phyloP scores from a whole-genome alignment of 148 eudicot genomes.

The Silene latifolia region DNA sequence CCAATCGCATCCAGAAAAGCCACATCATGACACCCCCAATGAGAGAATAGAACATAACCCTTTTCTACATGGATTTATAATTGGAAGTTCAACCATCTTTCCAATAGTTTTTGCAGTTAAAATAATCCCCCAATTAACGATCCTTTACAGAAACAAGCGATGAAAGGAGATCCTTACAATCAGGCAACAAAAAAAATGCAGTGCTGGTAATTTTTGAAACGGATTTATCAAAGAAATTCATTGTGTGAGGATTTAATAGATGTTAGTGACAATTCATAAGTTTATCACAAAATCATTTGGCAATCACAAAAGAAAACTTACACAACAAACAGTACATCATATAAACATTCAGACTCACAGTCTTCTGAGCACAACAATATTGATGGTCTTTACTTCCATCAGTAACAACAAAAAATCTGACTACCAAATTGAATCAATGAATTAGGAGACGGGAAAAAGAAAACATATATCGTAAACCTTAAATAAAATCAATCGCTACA shows the following conservation, averaged over 20 bases:
- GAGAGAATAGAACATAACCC: constrained; percentile 38
- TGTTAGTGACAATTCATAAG: background rate
- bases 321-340: background rate
- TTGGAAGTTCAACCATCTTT: constrained; percentile 12
- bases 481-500: background rate
- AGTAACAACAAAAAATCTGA: background rate
- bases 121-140: background rate
- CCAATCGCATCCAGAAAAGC: constrained; percentile 18
- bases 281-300: too few relatives aligned
- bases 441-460: background rate
- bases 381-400: background rate
- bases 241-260: too few relatives aligned
- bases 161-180: background rate
- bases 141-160: constrained; percentile 12
- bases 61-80: constrained; percentile 19
- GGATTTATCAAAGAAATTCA: too few relatives aligned
- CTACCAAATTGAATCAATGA: constrained; percentile 20
- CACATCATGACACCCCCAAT: constrained; percentile 13
- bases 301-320: background rate
- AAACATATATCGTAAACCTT: background rate
- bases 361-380: background rate
- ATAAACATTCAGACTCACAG: background rate
- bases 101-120: constrained; percentile 14
- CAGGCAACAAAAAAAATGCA: background rate
- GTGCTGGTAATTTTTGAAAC: background rate